Conservation (phyloP, 441 rosid genomes). For the Geranium incanum region DNA sequence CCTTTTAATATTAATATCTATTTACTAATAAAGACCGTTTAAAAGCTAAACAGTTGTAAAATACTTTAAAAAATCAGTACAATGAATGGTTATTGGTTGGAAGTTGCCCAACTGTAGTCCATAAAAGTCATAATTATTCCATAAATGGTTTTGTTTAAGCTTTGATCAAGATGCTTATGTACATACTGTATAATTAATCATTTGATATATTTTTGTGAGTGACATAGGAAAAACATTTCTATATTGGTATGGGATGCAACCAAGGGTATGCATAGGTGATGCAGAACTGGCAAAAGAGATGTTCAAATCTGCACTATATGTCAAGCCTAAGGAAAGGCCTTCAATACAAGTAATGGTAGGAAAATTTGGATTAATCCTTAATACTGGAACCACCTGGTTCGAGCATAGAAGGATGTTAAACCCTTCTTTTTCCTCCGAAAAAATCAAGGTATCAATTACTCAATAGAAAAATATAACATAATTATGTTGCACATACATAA, state of each 20-base stretch:
- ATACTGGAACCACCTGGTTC: constrained; percentile 38
- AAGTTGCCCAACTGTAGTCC: too few relatives aligned
- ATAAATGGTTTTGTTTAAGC: too few relatives aligned
- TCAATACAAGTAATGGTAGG: constrained; percentile 22
- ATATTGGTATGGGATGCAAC: constrained; percentile 38
- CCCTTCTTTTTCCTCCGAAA: constrained; percentile 39
- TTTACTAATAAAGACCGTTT: too few relatives aligned
- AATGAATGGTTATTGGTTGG: too few relatives aligned
- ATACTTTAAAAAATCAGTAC: too few relatives aligned
- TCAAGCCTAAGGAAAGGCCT: constrained; percentile 23
- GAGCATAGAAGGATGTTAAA: constrained; percentile 36
- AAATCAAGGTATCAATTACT: constrained; percentile 31
- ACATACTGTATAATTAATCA: too few relatives aligned
- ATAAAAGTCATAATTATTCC: too few relatives aligned
- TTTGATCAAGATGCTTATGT: too few relatives aligned
- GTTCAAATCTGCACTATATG: constrained; percentile 31
- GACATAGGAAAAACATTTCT: constrained; percentile 37
- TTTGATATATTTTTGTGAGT: too few relatives aligned
- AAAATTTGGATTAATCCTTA: constrained; percentile 24
- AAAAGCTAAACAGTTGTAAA: too few relatives aligned
- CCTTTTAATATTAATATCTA: too few relatives aligned
- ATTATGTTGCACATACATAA: constrained; percentile 7
- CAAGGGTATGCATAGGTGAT: constrained; percentile 30
- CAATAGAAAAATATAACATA: constrained; percentile 15
- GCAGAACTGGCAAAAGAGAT: constrained; percentile 36